phyloP scores from a whole-genome alignment of 1,284 basidiomycete species.

The Rhodofomes roseus region DNA sequence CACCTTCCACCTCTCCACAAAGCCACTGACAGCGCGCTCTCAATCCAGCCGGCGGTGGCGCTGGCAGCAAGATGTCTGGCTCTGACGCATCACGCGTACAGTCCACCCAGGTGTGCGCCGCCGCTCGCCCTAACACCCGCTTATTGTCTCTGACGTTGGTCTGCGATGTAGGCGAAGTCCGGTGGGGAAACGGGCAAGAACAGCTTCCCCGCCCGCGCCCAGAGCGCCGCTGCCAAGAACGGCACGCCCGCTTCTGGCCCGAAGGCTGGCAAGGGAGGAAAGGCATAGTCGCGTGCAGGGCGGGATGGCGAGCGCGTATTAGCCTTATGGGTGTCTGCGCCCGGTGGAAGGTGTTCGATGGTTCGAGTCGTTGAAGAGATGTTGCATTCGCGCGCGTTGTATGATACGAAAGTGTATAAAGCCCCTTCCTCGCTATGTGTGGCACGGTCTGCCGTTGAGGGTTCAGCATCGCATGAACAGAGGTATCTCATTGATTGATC shows the following conservation, averaged over 20 bases:
- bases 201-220: slow-evolving; percentile 27
- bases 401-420: no score
- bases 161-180: slow-evolving; percentile 23
- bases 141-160: background rate
- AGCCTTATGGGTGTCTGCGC: background rate
- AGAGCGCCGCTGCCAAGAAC: slow-evolving; percentile 24
- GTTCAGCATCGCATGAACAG: no score
- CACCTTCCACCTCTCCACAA: background rate
- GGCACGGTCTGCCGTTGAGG: no score
- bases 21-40: background rate
- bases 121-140: background rate
- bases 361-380: no score
- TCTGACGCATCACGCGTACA: slow-evolving; percentile 29
- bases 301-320: background rate
- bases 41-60: slow-evolving; percentile 16
- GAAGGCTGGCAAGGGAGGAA: slow-evolving; percentile 21
- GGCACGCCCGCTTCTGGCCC: slow-evolving; percentile 12
- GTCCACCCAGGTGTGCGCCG: slow-evolving; percentile 26
- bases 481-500: no score
- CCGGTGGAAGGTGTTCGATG: no score
- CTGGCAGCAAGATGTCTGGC: slow-evolving; percentile 21
- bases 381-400: no score
- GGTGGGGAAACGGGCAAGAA: slow-evolving; percentile 30
- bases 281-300: slow-evolving; percentile 10
- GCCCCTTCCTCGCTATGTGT: no score